Base-by-base conservation (phyloP, 495 filamentous ascomycete species). In the Patellaria atrata region DNA sequence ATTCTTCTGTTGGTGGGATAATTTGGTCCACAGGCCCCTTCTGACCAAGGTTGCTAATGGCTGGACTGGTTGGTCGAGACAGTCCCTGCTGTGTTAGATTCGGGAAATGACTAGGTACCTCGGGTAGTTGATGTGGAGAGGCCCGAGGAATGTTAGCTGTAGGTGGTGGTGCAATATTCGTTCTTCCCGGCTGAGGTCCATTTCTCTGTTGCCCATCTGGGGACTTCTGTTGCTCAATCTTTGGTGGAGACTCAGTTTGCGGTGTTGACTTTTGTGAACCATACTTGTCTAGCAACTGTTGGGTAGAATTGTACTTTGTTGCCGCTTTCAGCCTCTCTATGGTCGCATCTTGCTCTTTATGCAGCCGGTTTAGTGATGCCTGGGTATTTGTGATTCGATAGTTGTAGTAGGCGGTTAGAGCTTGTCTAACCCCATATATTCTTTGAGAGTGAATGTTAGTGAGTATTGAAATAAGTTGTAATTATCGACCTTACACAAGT, bases 301-400 rank as follows among this genome's bases (percentile, higher is more conserved):
- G 79, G 11, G 89, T 97, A 5, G 85, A 84, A 56, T 94, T 79
- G 60, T 91, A 97, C 52, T 81, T 92, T 22, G 89, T 97, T 13
- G 85, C 85, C 19, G 73, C 70, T 58, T 96, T 97, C 30, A 97
- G 72, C 58, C 84, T 86, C 50, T 91, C 80, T 43, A 97, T 94
- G 1, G 85, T 91, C 47, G 74, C 72, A 33, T 78, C 70, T 28
- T 85, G 73, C 56, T 94, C 79, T 36, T 70, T 65, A 33, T 87
- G 67, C 8, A 83, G 67, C 2, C 63, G 68, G 35, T 93, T 76
- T 16, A 94, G 65, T n/a, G 71, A 65, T 15, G 59, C 44, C 47
- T 77, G 73, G 9, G 75, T 63, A 6, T 58, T 70, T 17, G 74
- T 67, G 48, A 89, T 78, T 31, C 83, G 80, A 49, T 77, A 87